Base-by-base conservation (phyloP, 169 alveolate species). In the Neospora caninum region DNA sequence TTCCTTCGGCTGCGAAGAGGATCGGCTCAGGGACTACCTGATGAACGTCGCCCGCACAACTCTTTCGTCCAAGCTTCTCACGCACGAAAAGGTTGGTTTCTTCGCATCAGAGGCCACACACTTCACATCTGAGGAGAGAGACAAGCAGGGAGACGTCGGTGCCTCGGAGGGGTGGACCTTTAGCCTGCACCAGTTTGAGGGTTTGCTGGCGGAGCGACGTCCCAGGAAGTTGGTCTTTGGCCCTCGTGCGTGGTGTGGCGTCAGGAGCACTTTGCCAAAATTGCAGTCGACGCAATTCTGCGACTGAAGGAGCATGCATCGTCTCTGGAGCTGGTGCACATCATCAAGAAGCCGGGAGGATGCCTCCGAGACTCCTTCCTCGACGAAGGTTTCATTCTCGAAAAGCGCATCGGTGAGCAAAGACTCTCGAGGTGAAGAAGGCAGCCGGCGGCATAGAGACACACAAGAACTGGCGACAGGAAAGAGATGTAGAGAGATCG, bases 361-460 rank as follows among this genome's bases (percentile, higher is more conserved):
- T 97, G 99, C 83, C 96, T 99, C 54, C 97, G 97, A 93, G 99
- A 99, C 93, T 98, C 99, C 36, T 99, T 97, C 97, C 97, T 99
- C 58, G 99, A 99, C 96, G 99, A 99, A 73, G 99, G 99, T n/a
- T 99, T 99, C 95, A 98, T 99, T 80, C 97, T 99, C 42, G 99
- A 99, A 96, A 99, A 99, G 97, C 94, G 96, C 82, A 99, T 99
- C 54, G 99, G 99, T 83, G 82, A 29, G 88, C 9, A 20, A 4
- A 13, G 58, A 4, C 22, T 49, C 58, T 49, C 13, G 13, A 49
- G 22, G 4, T 4, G 58, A 49, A 13, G 58, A 49, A 49, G 58
- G 58, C 58, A 13, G 13, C 58, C 58, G 13, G 13, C 22, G 22
- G 22, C 13, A 13, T 7, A 49, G 58, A 49, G 58, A 49, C 58